phyloP scores from a whole-genome alignment of 2,329 filamentous ascomycete species.

The Pestalotiopsis sp. region DNA sequence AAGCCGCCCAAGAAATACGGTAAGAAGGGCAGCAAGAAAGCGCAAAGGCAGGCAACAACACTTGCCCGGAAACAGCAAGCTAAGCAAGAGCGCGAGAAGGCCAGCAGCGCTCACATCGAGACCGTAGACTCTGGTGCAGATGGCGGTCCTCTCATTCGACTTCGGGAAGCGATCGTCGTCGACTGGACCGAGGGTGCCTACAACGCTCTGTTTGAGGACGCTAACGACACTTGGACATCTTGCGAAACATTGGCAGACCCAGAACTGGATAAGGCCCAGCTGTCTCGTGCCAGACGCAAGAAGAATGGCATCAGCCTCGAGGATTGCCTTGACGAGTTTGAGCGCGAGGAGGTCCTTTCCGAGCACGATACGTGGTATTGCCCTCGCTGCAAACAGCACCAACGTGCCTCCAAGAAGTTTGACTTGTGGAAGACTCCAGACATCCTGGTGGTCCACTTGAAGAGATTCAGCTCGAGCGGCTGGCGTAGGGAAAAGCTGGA shows the following conservation, averaged over 20 bases:
- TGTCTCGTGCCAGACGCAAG: slow-evolving; percentile 65
- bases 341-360: slow-evolving; percentile 89
- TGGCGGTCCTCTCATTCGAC: slow-evolving; percentile 70
- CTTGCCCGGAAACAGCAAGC: slow-evolving; percentile 32
- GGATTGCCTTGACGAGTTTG: slow-evolving; percentile 92
- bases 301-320: slow-evolving; percentile 82
- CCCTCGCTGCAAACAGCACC: slow-evolving; percentile 90
- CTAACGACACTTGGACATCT: slow-evolving; percentile 58
- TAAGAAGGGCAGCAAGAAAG: slow-evolving; percentile 52
- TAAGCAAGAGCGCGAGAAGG: slow-evolving; percentile 22
- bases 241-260: slow-evolving; percentile 61
- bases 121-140: slow-evolving; percentile 40
- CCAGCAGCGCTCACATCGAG: slow-evolving; percentile 30
- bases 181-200: slow-evolving; percentile 79
- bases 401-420: slow-evolving; percentile 92
- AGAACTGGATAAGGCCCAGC: slow-evolving; percentile 66
- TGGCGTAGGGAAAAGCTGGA: slow-evolving; percentile 90
- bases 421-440: slow-evolving; percentile 97
- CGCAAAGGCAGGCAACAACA: slow-evolving; percentile 41
- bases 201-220: slow-evolving; percentile 69
- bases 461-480: slow-evolving; percentile 87
- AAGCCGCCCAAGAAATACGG: slow-evolving; percentile 49
- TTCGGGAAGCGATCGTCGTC: slow-evolving; percentile 83
- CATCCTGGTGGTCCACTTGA: slow-evolving; percentile 92
- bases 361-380: slow-evolving; percentile 99